phyloP scores from a whole-genome alignment of 164 flowering plant genomes.

The Sedum album region DNA sequence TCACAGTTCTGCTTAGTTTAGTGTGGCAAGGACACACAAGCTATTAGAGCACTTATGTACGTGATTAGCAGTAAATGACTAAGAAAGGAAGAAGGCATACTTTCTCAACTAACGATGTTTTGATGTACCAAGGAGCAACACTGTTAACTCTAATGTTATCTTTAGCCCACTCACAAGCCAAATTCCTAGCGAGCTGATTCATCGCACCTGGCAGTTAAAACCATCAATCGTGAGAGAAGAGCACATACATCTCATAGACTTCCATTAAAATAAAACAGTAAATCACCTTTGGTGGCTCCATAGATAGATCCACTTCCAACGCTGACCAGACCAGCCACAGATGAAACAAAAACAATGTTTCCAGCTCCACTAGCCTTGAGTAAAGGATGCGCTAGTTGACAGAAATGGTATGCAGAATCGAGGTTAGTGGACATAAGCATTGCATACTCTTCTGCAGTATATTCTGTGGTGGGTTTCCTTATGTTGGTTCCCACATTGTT shows the following conservation, averaged over 20 bases:
- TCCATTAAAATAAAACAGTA: neutral
- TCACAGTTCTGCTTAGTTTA: neutral
- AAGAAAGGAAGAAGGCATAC: slow-evolving; percentile 25
- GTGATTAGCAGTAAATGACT: neutral
- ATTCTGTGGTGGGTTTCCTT: slow-evolving; percentile 42
- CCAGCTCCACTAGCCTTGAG: slow-evolving; percentile 63
- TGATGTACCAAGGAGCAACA: slow-evolving; percentile 66
- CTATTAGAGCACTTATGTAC: neutral
- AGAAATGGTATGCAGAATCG: slow-evolving; percentile 56
- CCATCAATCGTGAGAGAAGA: neutral
- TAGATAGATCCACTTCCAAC: slow-evolving; percentile 38
- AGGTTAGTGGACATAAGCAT: slow-evolving; percentile 46
- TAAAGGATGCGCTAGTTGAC: slow-evolving; percentile 67
- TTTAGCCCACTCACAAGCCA: slow-evolving; percentile 90
- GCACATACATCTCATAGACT: neutral
- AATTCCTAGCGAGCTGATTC: slow-evolving; percentile 58
- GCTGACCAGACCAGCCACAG: slow-evolving; percentile 50
- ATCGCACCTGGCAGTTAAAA: slow-evolving; percentile 42
- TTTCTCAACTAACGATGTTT: slow-evolving; percentile 53
- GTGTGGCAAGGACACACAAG: neutral
- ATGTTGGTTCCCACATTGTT: slow-evolving; percentile 59
- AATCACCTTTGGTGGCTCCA: slow-evolving; percentile 56
- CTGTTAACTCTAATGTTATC: slow-evolving; percentile 60
- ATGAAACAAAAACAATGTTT: slow-evolving; percentile 69
- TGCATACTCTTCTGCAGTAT: slow-evolving; percentile 46